A percentile compares a stretch with the other conserved stretches of the same genome.
Evolutionary conservation across 2,329 filamentous ascomycete genomes (phyloP).

Genomic region (Xylariaceae sp.): DNA sequence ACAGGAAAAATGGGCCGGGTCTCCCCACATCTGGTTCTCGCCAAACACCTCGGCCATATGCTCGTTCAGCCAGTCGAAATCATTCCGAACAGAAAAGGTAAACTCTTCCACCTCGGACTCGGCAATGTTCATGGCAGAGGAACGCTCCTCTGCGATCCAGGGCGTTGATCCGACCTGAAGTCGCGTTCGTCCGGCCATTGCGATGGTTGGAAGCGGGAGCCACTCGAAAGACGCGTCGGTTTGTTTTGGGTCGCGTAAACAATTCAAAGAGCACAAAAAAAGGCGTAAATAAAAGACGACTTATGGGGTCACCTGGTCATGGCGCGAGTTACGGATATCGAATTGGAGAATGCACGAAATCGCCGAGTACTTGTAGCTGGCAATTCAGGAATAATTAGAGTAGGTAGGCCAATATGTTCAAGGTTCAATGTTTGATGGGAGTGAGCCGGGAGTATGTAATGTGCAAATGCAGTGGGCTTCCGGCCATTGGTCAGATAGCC

Average conservation of each 20-base stretch:
- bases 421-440: too few relatives aligned
- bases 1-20: conserved; percentile 1
- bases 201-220: conserved; percentile 8
- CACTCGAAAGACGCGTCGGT: conserved; percentile 21
- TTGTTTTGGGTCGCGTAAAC: conserved; percentile 17
- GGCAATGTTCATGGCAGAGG: conserved; percentile 69
- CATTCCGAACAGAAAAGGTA: conserved; percentile 83
- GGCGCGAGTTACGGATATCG: conserved; percentile 7
- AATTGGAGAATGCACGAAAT: conserved; percentile 5
- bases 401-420: too few relatives aligned
- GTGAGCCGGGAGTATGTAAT: too few relatives aligned
- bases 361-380: conserved; percentile 6
- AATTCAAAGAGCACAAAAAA: conserved; percentile 1
- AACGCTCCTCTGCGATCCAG: conserved; percentile 83
- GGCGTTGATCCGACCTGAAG: conserved; percentile 70
- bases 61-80: conserved; percentile 97
- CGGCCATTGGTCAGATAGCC: conserved; percentile 18
- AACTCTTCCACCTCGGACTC: conserved; percentile 88
- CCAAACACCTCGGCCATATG: conserved; percentile 95
- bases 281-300: neutral
- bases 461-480: conserved; percentile 10
- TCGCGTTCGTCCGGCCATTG: conserved; percentile 41
- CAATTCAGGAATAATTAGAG: too few relatives aligned
- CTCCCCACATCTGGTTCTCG: conserved; percentile 73
- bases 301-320: conserved; percentile 21